These are phyloP conservation scores for Saccharomycopsis malanga DNA, from an alignment of 805 yeast genomes.

Conservation along the genomic window DNA sequence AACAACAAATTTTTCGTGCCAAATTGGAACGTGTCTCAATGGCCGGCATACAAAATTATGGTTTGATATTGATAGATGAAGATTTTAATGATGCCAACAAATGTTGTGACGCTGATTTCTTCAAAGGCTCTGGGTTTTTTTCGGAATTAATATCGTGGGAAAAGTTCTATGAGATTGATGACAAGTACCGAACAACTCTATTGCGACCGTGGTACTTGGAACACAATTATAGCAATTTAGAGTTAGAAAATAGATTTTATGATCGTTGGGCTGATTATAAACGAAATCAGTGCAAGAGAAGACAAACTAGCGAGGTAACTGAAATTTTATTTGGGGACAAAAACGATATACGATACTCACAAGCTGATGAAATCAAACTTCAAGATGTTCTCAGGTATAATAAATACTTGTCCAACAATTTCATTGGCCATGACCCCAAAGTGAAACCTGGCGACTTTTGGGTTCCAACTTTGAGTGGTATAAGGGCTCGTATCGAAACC, in stretches of 20 bases:
- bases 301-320: conserved; percentile 26
- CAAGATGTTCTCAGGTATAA: conserved; percentile 1
- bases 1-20: conserved; percentile 1
- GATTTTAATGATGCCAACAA: no score
- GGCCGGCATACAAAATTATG: conserved; percentile 22
- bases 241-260: conserved; percentile 30
- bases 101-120: conserved; percentile 2
- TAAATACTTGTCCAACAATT: neutral
- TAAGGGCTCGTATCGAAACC: conserved; percentile 42
- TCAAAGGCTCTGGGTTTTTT: conserved; percentile 23
- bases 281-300: conserved; percentile 18
- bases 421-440: neutral
- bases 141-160: conserved; percentile 36
- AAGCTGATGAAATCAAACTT: conserved; percentile 5
- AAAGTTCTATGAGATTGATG: conserved; percentile 41
- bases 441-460: conserved; percentile 20
- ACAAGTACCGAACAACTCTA: conserved; percentile 34
- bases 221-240: conserved; percentile 24
- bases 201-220: conserved; percentile 35
- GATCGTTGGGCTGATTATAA: conserved; percentile 26
- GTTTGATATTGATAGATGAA: conserved; percentile 15
- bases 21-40: conserved; percentile 8
- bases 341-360: conserved; percentile 14
- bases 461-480: conserved; percentile 36
- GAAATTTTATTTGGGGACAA: conserved; percentile 27